These are phyloP conservation scores for Daphne laureola DNA, from an alignment of 441 rosid species.

Conservation along the genomic window DNA sequence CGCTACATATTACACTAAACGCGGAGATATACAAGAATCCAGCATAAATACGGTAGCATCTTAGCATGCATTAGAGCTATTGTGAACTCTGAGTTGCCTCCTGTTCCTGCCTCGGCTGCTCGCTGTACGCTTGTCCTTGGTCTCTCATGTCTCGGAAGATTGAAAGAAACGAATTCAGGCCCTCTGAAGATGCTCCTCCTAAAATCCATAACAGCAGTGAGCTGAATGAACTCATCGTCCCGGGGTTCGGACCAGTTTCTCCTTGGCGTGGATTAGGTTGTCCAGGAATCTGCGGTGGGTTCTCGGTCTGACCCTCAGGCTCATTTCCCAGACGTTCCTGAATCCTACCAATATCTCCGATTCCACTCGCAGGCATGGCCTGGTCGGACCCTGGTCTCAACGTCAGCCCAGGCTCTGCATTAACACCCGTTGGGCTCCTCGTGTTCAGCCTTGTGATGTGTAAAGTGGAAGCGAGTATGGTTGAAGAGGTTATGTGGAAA, in stretches of 20 bases:
- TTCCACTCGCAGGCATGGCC: slow-evolving; percentile 21
- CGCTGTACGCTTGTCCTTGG: slow-evolving; percentile 51
- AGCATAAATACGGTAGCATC: neutral
- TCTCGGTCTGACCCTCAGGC: slow-evolving; percentile 18
- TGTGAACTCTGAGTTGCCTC: slow-evolving; percentile 19
- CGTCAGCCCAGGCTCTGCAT: slow-evolving; percentile 38
- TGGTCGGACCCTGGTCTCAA: slow-evolving; percentile 40
- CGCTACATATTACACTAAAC: slow-evolving; percentile 1
- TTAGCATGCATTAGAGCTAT: slow-evolving; percentile 4
- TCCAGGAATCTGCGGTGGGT: slow-evolving; percentile 29
- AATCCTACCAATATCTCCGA: slow-evolving; percentile 22
- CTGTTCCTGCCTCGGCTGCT: slow-evolving; percentile 28
- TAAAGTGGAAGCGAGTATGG: slow-evolving; percentile 85
- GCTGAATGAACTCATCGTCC: slow-evolving; percentile 73
- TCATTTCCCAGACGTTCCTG: slow-evolving; percentile 26
- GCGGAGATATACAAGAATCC: slow-evolving; percentile 9
- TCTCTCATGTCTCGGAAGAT: slow-evolving; percentile 91
- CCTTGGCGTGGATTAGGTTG: slow-evolving; percentile 37
- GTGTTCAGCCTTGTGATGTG: slow-evolving; percentile 83
- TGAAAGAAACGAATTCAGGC: slow-evolving; percentile 72
- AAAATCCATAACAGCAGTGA: slow-evolving; percentile 81
- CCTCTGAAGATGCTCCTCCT: slow-evolving; percentile 90
- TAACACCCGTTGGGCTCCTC: slow-evolving; percentile 43
- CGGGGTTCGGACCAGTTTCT: slow-evolving; percentile 43
- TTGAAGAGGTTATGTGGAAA: slow-evolving; percentile 91